These are phyloP conservation scores for Pistacia integerrima DNA, from an alignment of 345 rosid species.

Conservation along the genomic window DNA sequence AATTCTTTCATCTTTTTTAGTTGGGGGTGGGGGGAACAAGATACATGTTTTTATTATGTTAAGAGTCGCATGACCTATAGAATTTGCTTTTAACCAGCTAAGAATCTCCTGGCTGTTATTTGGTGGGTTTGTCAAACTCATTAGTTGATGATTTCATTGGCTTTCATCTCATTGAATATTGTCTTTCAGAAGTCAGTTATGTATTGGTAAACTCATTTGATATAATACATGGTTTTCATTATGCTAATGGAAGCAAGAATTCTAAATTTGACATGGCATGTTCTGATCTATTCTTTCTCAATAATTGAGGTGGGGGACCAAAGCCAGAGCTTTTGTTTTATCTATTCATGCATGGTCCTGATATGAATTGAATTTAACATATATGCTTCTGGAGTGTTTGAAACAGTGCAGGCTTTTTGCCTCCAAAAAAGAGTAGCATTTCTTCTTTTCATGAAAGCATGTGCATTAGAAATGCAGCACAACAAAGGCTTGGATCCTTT, in stretches of 20 bases:
- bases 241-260: slow-evolving; percentile 19
- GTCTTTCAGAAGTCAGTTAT: not conserved
- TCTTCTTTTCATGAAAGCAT: not conserved
- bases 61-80: not conserved
- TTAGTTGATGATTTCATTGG: not conserved
- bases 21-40: not conserved
- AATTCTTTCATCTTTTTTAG: not conserved
- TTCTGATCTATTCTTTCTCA: slow-evolving; percentile 5
- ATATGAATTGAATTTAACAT: slow-evolving; percentile 11
- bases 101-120: slow-evolving; percentile 19
- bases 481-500: not conserved
- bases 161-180: not conserved
- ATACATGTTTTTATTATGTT: not conserved
- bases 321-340: not conserved
- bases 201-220: not conserved
- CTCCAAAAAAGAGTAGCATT: not conserved
- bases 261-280: not conserved
- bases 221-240: not conserved
- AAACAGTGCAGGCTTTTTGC: slow-evolving; percentile 22
- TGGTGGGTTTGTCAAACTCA: slow-evolving; percentile 17
- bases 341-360: not conserved
- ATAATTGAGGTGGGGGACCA: slow-evolving; percentile 36
- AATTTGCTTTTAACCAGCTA: slow-evolving; percentile 10
- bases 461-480: not conserved
- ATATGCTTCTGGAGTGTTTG: slow-evolving; percentile 9